A percentile compares a stretch with the other conserved stretches of the same genome.
These are phyloP conservation scores for Pascua guehoae DNA, from an alignment of 1,284 basidiomycete genomes.

Conservation along the genomic window DNA sequence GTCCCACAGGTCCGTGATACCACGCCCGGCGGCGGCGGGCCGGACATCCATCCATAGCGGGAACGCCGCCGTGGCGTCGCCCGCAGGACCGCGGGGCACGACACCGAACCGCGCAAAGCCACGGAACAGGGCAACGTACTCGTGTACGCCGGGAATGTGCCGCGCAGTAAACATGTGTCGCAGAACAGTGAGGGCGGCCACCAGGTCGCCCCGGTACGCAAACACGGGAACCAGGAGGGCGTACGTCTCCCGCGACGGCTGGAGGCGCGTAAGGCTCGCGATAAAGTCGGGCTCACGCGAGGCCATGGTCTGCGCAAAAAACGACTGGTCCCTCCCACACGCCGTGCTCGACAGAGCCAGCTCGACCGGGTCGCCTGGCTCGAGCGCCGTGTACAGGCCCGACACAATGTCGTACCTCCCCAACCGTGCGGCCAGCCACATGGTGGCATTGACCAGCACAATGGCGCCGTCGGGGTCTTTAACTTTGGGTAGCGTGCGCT, in stretches of 20 bases:
- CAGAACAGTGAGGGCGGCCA: constrained; percentile 59
- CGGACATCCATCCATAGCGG: constrained; percentile 9
- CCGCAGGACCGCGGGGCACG: constrained; percentile 11
- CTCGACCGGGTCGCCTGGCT: not conserved
- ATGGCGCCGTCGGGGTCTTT: not conserved
- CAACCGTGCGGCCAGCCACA: constrained; percentile 44
- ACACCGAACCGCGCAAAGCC: constrained; percentile 61
- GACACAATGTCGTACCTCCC: constrained; percentile 58
- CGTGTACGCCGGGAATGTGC: constrained; percentile 25
- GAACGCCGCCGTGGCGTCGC: constrained; percentile 12
- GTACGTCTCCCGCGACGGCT: constrained; percentile 65
- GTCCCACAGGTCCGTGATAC: constrained; percentile 8
- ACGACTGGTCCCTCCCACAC: constrained; percentile 8
- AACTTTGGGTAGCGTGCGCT: constrained; percentile 6
- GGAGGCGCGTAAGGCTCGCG: constrained; percentile 34
- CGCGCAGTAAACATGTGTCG: constrained; percentile 62
- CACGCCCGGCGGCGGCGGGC: not conserved
- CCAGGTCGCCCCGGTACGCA: constrained; percentile 66
- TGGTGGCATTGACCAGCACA: constrained; percentile 53
- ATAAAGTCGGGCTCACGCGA: constrained; percentile 1
- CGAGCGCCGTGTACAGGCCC: constrained; percentile 56
- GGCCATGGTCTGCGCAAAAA: not conserved
- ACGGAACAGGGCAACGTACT: constrained; percentile 68
- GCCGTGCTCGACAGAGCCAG: not conserved
- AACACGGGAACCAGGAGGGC: constrained; percentile 64